phyloP scores from a whole-genome alignment of 2,329 filamentous ascomycete genomes.

The Ophiobolus disseminans region DNA sequence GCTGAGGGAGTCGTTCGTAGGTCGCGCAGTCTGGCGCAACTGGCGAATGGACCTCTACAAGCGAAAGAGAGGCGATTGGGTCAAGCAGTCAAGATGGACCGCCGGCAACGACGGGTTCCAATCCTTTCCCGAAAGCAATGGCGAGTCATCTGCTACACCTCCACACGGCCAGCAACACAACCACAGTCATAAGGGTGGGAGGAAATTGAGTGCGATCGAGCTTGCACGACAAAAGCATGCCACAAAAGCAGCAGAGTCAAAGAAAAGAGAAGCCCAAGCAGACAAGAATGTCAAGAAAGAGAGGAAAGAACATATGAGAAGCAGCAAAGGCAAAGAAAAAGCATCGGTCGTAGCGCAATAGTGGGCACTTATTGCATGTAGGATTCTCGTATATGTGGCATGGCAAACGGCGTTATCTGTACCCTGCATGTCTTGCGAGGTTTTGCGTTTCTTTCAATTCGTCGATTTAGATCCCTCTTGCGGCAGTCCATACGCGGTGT shows the following conservation, averaged over 20 bases:
- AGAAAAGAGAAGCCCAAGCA: constrained; percentile 38
- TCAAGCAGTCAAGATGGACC: constrained; percentile 62
- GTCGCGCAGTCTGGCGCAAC: constrained; percentile 74
- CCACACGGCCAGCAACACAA: constrained; percentile 5
- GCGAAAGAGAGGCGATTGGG: constrained; percentile 68
- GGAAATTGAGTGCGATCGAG: constrained; percentile 55
- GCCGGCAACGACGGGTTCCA: constrained; percentile 61
- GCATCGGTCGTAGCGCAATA: constrained; percentile 34
- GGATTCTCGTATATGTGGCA: constrained; percentile 19
- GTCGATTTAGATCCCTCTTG: constrained; percentile 42
- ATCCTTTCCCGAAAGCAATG: constrained; percentile 54
- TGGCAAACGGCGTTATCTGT: constrained; percentile 33
- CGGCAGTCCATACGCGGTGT: constrained; percentile 14
- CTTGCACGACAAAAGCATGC: constrained; percentile 65
- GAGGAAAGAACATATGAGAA: constrained; percentile 20
- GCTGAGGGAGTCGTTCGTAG: constrained; percentile 69
- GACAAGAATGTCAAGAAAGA: constrained; percentile 34
- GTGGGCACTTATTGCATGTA: constrained; percentile 13
- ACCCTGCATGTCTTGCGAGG: no score
- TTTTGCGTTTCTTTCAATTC: constrained; percentile 24
- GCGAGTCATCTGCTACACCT: constrained; percentile 24
- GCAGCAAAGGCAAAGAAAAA: constrained; percentile 33
- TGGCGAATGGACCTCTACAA: constrained; percentile 78
- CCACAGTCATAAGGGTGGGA: constrained; percentile 30
- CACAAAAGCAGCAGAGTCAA: constrained; percentile 48